These are phyloP conservation scores for Acorus calamus DNA, from an alignment of 106 monocot genomes.

Conservation along the genomic window DNA sequence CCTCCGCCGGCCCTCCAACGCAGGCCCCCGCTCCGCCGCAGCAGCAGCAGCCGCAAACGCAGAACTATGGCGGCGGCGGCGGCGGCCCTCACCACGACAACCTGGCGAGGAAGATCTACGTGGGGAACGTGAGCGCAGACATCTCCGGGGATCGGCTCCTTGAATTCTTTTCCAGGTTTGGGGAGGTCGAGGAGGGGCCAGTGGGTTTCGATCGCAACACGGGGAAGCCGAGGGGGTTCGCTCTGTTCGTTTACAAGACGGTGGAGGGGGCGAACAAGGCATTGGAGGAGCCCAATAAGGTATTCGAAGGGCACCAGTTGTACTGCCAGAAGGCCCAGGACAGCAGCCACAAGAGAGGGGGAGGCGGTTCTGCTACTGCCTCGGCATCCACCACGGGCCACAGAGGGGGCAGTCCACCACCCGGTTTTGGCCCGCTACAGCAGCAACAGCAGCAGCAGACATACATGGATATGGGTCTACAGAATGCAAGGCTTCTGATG, in stretches of 20 bases:
- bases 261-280: conserved; percentile 57
- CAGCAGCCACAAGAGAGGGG: conserved; percentile 23
- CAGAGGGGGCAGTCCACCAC: neutral
- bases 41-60: conserved; percentile 11
- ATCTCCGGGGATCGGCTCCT: conserved; percentile 38
- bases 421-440: neutral
- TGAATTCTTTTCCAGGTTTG: conserved; percentile 67
- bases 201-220: conserved; percentile 79
- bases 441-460: conserved; percentile 3
- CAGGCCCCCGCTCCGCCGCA: neutral
- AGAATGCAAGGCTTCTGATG: conserved; percentile 21
- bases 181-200: conserved; percentile 94
- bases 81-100: conserved; percentile 17
- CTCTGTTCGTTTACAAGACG: conserved; percentile 75
- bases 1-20: conserved; percentile 39
- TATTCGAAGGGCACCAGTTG: conserved; percentile 65
- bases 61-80: neutral
- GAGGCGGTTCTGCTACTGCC: neutral
- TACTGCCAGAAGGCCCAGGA: conserved; percentile 71
- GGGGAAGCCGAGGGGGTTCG: conserved; percentile 78
- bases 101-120: conserved; percentile 65
- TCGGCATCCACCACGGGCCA: neutral
- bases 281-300: conserved; percentile 73
- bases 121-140: conserved; percentile 55
- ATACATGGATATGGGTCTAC: conserved; percentile 40